These are phyloP conservation scores for Coemansia sp. DNA, from an alignment of 192 early-diverging fungal species.

Conservation along the genomic window DNA sequence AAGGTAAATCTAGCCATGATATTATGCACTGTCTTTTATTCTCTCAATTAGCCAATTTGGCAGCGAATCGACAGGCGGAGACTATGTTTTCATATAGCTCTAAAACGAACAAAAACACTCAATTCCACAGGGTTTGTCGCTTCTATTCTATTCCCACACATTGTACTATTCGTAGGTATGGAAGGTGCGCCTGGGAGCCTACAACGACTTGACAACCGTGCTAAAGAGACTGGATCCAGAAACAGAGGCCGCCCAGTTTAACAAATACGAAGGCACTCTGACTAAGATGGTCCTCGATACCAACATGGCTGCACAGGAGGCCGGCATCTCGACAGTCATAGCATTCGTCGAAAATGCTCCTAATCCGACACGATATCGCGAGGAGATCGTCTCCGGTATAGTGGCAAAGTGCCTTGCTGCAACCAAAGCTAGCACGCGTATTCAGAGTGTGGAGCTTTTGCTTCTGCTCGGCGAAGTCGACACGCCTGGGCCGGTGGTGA, in stretches of 20 bases:
- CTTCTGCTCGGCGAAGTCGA: conserved; percentile 90
- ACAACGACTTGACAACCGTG: conserved; percentile 72
- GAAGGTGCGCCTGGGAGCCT: conserved; percentile 89
- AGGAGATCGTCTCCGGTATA: conserved; percentile 68
- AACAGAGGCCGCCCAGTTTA: conserved; percentile 62
- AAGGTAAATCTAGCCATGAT: no score
- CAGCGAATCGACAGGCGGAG: not conserved
- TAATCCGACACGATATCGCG: conserved; percentile 67
- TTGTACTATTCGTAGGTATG: conserved; percentile 65
- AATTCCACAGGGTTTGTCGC: not conserved
- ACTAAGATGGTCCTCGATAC: conserved; percentile 82
- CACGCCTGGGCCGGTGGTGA: conserved; percentile 78
- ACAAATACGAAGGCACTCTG: conserved; percentile 67
- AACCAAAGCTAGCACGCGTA: conserved; percentile 76
- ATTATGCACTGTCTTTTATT: no score
- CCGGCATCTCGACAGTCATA: conserved; percentile 72
- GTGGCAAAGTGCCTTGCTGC: conserved; percentile 88
- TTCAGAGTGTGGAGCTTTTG: conserved; percentile 75
- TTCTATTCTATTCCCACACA: not conserved
- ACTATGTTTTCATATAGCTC: not conserved
- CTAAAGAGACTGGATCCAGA: conserved; percentile 68
- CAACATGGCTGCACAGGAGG: conserved; percentile 90
- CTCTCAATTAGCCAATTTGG: no score
- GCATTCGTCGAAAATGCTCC: conserved; percentile 82
- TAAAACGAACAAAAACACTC: not conserved